Evolutionary conservation across 2,329 filamentous ascomycete species (phyloP).

Genomic region (Pestalotiopsis sp.): DNA sequence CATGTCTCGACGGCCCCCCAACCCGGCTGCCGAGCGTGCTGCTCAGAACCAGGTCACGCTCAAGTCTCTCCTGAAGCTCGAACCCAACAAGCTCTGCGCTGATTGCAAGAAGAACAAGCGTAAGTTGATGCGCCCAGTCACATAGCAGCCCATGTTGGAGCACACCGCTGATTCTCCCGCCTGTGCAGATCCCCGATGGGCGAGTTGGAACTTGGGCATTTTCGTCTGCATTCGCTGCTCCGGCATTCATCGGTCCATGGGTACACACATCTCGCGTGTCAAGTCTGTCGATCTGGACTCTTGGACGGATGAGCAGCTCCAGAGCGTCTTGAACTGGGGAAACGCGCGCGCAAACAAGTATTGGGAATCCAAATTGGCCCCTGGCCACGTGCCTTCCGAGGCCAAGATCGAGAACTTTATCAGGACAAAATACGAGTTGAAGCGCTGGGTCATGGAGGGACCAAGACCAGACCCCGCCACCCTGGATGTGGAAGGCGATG

Average conservation of each 20-base stretch:
- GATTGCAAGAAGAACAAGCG: constrained; percentile 99
- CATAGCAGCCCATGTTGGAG: constrained; percentile 15
- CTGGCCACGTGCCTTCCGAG: constrained; percentile 91
- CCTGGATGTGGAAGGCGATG: constrained; percentile 81
- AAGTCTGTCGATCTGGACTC: constrained; percentile 98
- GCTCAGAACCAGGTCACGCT: constrained; percentile 93
- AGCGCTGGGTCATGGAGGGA: constrained; percentile 99
- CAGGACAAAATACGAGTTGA: constrained; percentile 97
- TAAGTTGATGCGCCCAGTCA: constrained; percentile 45
- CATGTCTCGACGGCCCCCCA: constrained; percentile 80
- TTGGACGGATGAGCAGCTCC: constrained; percentile 97
- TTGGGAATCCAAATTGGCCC: constrained; percentile 93
- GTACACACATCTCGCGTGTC: constrained; percentile 96
- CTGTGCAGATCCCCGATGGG: constrained; percentile 87
- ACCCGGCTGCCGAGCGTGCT: constrained; percentile 82
- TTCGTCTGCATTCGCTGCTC: constrained; percentile 99
- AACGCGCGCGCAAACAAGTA: constrained; percentile 98
- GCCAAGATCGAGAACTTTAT: constrained; percentile 99
- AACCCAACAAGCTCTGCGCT: constrained; percentile 93
- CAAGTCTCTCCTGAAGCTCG: constrained; percentile 92
- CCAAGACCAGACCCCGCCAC: constrained; percentile 90
- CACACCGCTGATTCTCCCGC: not conserved
- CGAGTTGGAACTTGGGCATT: constrained; percentile 96
- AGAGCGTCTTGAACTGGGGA: constrained; percentile 93
- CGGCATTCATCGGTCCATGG: constrained; percentile 98